Conservation (phyloP, 2,329 filamentous ascomycete species). For the Chrysoporthe deuterocubensis region DNA sequence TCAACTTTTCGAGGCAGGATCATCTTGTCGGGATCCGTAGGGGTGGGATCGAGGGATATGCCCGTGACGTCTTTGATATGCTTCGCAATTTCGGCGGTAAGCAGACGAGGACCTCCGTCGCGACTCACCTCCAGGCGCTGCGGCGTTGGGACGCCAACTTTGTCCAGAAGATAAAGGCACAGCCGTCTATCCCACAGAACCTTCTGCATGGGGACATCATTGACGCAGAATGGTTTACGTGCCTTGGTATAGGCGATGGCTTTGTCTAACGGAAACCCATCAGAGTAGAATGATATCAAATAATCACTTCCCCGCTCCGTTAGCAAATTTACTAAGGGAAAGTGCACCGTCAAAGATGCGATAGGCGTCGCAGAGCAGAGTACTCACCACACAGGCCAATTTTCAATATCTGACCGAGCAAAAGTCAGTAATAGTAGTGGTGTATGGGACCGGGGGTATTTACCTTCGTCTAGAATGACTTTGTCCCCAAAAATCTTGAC, state of each 20-base stretch:
- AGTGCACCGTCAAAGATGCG: background rate
- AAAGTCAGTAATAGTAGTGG: conserved; percentile 26
- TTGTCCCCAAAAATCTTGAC: conserved; percentile 98
- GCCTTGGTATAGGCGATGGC: conserved; percentile 94
- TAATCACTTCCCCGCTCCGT: conserved; percentile 66
- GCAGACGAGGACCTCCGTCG: conserved; percentile 82
- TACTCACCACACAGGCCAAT: conserved; percentile 82
- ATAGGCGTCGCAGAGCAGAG: too few species aligned
- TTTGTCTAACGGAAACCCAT: conserved; percentile 95
- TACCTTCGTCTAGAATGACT: conserved; percentile 91
- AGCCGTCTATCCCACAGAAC: conserved; percentile 94
- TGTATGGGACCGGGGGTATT: conserved; percentile 30
- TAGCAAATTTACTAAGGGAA: conserved; percentile 27
- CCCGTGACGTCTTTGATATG: conserved; percentile 82
- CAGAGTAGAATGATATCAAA: conserved; percentile 96
- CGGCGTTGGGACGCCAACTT: conserved; percentile 87
- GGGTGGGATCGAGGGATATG: conserved; percentile 71
- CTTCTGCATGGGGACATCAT: conserved; percentile 96
- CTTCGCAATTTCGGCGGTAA: conserved; percentile 78
- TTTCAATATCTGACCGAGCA: conserved; percentile 70
- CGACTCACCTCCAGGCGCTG: conserved; percentile 87
- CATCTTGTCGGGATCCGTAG: conserved; percentile 65
- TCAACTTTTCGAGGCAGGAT: conserved; percentile 70
- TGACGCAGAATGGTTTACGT: conserved; percentile 95
- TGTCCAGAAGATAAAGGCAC: conserved; percentile 85